Conservation (phyloP, 345 rosid species). For the Gossypium raimondii region DNA sequence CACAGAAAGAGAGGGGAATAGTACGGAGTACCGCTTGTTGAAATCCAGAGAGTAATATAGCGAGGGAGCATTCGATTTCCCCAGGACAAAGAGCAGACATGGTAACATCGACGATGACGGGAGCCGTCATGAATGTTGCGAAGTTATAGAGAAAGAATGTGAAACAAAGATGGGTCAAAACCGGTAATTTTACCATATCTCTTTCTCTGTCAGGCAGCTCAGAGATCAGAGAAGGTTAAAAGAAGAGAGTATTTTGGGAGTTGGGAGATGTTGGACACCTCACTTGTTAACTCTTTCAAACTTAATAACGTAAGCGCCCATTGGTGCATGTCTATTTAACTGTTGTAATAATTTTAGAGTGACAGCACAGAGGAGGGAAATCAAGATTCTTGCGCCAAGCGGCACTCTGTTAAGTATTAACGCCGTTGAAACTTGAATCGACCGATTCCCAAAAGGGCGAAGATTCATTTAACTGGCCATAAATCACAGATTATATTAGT, state of each 20-base stretch:
- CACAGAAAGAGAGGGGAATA: background rate
- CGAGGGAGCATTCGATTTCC: constrained; percentile 31
- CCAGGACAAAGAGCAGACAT: constrained; percentile 49
- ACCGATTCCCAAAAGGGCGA: background rate
- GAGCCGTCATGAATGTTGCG: constrained; percentile 33
- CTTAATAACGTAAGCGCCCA: background rate
- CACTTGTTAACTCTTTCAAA: background rate
- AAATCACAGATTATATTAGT: no score
- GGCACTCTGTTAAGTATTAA: background rate
- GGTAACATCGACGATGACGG: constrained; percentile 36
- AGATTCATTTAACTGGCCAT: background rate
- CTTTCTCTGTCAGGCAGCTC: background rate
- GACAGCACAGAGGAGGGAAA: background rate
- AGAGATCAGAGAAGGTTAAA: background rate
- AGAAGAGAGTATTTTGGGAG: background rate
- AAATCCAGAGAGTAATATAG: constrained; percentile 34
- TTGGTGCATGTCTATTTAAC: background rate
- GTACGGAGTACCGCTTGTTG: constrained; percentile 35
- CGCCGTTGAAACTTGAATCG: background rate
- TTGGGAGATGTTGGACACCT: background rate
- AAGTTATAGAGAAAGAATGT: constrained; percentile 28
- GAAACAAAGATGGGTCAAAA: constrained; percentile 27
- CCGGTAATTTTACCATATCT: constrained; percentile 24
- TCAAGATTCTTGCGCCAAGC: background rate
- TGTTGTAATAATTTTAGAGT: background rate